Evolutionary conservation across 495 filamentous ascomycete species (phyloP), one percentile per base, ranked within the genome.

Genomic region (Aspergillus avenaceus): DNA sequence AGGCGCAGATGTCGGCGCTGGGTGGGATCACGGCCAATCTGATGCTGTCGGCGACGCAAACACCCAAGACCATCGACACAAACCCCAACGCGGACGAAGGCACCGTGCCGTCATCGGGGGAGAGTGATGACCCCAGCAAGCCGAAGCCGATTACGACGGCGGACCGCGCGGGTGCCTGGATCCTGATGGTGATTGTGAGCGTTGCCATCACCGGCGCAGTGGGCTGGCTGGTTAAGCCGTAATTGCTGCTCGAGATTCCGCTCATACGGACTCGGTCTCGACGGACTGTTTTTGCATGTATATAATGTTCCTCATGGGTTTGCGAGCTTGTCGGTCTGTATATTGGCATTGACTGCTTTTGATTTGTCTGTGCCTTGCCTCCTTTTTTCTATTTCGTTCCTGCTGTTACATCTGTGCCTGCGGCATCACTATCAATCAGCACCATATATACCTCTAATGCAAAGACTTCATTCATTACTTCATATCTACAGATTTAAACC

Each of bases 101-200:
- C 36, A 49, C 41, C 12, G 34, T 38, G 6, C 34, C 34, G 1
- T 38, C 22, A 56, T 54, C 14, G 47, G 54, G 26, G 49, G 54
- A 42, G 14, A 61, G 62, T 23, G 49, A 57, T 2, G 52, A 55
- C n/a, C 52, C 56, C 7, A 53, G 45, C 27, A 34, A 65, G 28
- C 18, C 45, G 28, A 52, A 60, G 13, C 21, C 41, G 18, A 79
- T 84, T 16, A 73, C 72, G 1, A 73, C 67, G 5, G 74, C 66
- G 4, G 84, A 87, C 44, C 64, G 66, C 43, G 80, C 82, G 1
- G 86, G 84, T 16, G 84, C 84, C 25, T 84, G 81, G 8, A 83
- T 88, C 41, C 38, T 86, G 49, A 88, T 84, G 19, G 71, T 75
- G 3, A 65, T 81, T 13, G 70, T 86, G n/a, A 61, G 77, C 62